phyloP scores from a whole-genome alignment of 257 asterid genomes.

The Solanum etuberosum region DNA sequence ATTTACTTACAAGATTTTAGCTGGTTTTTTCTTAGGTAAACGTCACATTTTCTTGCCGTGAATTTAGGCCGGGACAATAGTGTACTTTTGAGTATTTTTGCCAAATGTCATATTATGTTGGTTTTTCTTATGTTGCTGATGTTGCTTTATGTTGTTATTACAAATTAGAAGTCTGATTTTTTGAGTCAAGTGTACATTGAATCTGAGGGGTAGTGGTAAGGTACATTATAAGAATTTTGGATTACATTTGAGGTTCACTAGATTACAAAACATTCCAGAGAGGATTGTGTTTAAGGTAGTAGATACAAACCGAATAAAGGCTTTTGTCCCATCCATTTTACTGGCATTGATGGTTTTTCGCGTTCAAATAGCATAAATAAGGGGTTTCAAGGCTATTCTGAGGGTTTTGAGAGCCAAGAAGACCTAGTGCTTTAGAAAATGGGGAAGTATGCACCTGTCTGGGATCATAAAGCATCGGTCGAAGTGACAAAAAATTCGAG shows the following conservation, averaged over 20 bases:
- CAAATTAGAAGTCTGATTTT: not conserved
- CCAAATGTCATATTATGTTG: not conserved
- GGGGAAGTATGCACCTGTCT: constrained; percentile 78
- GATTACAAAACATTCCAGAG: not conserved
- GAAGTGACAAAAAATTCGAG: constrained; percentile 65
- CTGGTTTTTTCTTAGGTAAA: not conserved
- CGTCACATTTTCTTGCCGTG: not conserved
- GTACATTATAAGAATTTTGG: not conserved
- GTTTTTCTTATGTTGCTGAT: not conserved
- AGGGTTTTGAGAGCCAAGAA: not conserved
- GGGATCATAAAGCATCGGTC: constrained; percentile 61
- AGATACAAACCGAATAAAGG: not conserved
- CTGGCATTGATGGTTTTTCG: not conserved
- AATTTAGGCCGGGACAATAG: not conserved
- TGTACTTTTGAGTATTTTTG: not conserved
- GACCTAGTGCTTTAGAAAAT: constrained; percentile 17
- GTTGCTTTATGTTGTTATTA: not conserved
- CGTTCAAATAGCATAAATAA: not conserved
- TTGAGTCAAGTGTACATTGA: not conserved
- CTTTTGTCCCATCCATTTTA: not conserved
- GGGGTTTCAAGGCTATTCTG: not conserved
- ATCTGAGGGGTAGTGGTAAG: not conserved
- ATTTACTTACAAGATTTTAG: not conserved
- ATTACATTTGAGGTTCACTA: not conserved
- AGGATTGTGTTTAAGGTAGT: not conserved